Evolutionary conservation across 345 rosid species (phyloP).

Genomic region (Arabis alpina): DNA sequence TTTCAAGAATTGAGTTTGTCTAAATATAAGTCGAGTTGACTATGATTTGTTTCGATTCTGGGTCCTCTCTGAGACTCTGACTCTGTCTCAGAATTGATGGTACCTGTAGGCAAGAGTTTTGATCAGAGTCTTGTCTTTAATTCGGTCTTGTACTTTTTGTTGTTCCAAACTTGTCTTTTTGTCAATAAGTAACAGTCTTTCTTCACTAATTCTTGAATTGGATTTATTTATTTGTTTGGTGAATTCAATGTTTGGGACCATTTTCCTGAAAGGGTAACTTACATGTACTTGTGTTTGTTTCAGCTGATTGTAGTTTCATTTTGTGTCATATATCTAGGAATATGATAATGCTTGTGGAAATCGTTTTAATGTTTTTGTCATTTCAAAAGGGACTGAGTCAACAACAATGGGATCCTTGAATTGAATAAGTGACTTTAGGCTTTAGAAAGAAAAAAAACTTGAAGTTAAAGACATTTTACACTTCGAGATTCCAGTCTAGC

Average conservation of each 20-base stretch:
- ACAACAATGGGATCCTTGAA: neutral
- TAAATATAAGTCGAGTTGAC: too few species aligned
- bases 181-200: constrained; percentile 3
- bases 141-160: neutral
- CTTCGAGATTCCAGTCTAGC: neutral
- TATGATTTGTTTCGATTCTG: too few species aligned
- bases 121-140: neutral
- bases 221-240: constrained; percentile 8
- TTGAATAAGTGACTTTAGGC: neutral
- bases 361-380: neutral
- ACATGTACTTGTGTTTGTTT: constrained; percentile 9
- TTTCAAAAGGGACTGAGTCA: neutral
- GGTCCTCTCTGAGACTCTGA: too few species aligned
- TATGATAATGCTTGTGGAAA: too few species aligned
- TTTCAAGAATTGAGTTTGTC: neutral
- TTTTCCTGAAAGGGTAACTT: too few species aligned
- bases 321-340: neutral
- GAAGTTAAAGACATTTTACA: neutral
- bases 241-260: too few species aligned
- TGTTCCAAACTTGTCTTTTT: constrained; percentile 6
- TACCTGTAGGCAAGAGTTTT: neutral
- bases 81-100: too few species aligned
- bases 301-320: neutral
- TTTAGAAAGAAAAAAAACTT: neutral
- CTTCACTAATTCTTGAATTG: neutral